Conservation (phyloP, 1,139 yeast species). For the Pichia sorboxylosa region DNA sequence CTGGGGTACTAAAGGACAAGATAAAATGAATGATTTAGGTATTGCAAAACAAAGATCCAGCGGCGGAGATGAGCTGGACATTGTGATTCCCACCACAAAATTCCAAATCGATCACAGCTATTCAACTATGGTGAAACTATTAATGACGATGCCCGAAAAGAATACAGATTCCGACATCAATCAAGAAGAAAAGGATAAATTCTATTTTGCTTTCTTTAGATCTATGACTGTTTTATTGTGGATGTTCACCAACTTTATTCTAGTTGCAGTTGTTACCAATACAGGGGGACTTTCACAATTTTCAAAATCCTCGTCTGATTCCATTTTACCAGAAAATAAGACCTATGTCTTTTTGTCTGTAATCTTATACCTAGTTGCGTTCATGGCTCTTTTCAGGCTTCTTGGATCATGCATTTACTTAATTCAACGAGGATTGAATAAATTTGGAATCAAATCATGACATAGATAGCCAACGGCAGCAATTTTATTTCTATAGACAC, state of each 20-base stretch:
- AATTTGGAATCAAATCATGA: slow-evolving; percentile 6
- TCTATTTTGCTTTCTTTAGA: slow-evolving; percentile 66
- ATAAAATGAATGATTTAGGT: slow-evolving; percentile 54
- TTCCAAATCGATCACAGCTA: slow-evolving; percentile 55
- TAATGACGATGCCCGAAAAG: slow-evolving; percentile 20
- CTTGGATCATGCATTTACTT: slow-evolving; percentile 45
- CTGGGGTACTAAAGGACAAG: slow-evolving; percentile 80
- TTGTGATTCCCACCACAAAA: slow-evolving; percentile 55
- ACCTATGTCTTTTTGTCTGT: slow-evolving; percentile 50
- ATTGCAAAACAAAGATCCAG: slow-evolving; percentile 37
- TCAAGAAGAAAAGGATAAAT: slow-evolving; percentile 32
- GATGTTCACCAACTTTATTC: slow-evolving; percentile 62
- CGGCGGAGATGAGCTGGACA: slow-evolving; percentile 39
- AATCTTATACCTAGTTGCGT: slow-evolving; percentile 73
- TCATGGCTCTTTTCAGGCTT: slow-evolving; percentile 64
- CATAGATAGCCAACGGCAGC: too few species aligned
- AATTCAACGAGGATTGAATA: slow-evolving; percentile 13
- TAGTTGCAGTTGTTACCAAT: slow-evolving; percentile 57
- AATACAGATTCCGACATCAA: slow-evolving; percentile 3
- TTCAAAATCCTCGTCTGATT: slow-evolving; percentile 14
- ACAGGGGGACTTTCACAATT: slow-evolving; percentile 45
- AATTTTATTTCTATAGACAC: neutral
- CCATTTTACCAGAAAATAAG: slow-evolving; percentile 16
- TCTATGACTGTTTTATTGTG: slow-evolving; percentile 70
- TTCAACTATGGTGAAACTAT: slow-evolving; percentile 35